Evolutionary conservation across 2,329 filamentous ascomycete species (phyloP).

Genomic region (Fusarium lyarnte): DNA sequence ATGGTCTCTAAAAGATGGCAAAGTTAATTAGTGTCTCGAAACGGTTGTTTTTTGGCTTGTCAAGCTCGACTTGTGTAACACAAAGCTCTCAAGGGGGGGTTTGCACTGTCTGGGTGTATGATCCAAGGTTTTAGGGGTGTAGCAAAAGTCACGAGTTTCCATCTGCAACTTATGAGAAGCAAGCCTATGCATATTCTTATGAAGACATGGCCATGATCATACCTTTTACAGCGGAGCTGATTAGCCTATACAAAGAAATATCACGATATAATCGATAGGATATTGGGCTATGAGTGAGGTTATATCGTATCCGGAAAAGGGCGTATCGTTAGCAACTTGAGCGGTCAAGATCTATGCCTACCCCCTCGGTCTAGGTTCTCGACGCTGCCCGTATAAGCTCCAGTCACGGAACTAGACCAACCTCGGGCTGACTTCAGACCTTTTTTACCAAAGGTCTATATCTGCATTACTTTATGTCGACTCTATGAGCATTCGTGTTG

Average conservation of each 20-base stretch:
- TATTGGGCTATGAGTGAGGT: not conserved
- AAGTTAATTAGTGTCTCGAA: conserved; percentile 24
- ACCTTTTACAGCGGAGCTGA: not conserved
- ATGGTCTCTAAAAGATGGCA: not conserved
- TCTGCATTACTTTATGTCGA: not conserved
- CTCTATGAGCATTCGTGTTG: not conserved
- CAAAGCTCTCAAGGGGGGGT: not conserved
- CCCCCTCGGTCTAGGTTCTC: not conserved
- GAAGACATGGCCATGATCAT: not conserved
- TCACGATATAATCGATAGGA: rapidly evolving
- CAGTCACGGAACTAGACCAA: not conserved
- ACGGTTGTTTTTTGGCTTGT: not conserved
- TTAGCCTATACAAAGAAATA: not conserved
- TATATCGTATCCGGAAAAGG: not conserved
- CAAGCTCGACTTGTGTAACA: not conserved
- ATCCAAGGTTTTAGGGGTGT: not conserved
- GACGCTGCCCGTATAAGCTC: not conserved
- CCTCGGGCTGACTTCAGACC: no score
- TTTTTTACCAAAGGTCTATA: no score
- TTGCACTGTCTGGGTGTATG: not conserved
- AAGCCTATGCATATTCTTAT: not conserved
- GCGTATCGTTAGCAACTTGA: not conserved
- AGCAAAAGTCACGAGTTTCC: not conserved
- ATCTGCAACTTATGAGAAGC: not conserved
- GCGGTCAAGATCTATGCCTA: not conserved